Conservation (phyloP, 495 filamentous ascomycete species). For the Neurospora sp. region DNA sequence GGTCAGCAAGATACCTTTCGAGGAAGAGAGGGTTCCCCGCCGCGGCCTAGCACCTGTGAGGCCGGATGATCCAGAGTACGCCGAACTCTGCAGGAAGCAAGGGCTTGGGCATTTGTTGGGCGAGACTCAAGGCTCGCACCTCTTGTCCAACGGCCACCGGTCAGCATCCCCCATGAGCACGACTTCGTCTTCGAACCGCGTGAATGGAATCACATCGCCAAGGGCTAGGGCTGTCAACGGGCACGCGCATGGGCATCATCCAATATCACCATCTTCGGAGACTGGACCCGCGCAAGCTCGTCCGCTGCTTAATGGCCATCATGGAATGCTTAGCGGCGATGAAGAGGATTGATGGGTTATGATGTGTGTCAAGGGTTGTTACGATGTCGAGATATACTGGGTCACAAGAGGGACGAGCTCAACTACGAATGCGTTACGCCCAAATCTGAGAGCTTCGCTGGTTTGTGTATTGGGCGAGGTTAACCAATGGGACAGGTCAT, state of each 20-base stretch:
- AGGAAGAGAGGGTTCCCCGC: constrained; percentile 34
- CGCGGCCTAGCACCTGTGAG: constrained; percentile 32
- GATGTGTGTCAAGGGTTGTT: not conserved
- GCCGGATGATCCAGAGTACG: constrained; percentile 38
- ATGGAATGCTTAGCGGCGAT: constrained; percentile 9
- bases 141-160: constrained; percentile 25
- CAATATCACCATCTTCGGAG: constrained; percentile 24
- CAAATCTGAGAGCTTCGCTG: not conserved
- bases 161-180: constrained; percentile 15
- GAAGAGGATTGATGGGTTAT: not conserved
- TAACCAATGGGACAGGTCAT: not conserved
- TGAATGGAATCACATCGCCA: not conserved
- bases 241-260: constrained; percentile 8
- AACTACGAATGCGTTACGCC: not conserved
- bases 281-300: constrained; percentile 17
- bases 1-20: constrained; percentile 35
- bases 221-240: constrained; percentile 11
- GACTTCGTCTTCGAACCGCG: constrained; percentile 3
- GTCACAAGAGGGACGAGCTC: not conserved
- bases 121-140: constrained; percentile 9
- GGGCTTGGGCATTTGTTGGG: constrained; percentile 29
- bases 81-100: constrained; percentile 35
- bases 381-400: not conserved
- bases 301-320: constrained; percentile 20
- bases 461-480: not conserved